Base-by-base conservation (phyloP, 116 monocot genomes). In the Cymodocea nodosa region DNA sequence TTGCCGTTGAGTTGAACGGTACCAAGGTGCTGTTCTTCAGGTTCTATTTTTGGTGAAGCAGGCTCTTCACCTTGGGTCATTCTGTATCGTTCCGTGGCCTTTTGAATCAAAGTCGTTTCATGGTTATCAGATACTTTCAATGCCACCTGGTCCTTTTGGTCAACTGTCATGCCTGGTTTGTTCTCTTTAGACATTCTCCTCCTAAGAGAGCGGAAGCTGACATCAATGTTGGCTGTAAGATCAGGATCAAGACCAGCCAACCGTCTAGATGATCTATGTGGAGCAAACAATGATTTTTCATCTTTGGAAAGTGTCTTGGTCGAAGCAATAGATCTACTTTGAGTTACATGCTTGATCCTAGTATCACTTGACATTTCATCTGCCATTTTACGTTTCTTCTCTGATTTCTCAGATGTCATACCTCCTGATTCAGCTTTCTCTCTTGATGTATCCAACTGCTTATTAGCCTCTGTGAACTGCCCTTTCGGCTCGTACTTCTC, bases 161-260 rank as follows among this genome's bases (percentile, higher is more conserved):
- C 14, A 20, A 23, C 8, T 30, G 19, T 37, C n/a, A 18, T 23
- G 1, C 4, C 35, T 35, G 52, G 35, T 18, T 19, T n/a, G 40
- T 24, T 23, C 22, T 17, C 24, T 58, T 12, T 23, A 44, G 15
- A 14, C 36, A 4, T 4, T 4, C 15, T 58, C 58, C 23, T 69
- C 16, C 4, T 15, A 40, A 18, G 37, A 7, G 52, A 44, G 44
- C 36, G 22, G 23, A 65, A 54, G 48, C 44, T 48, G 24, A 64
- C 25, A 64, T 49, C 62, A 63, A 70, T 35, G 22, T 24, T 39
- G 24, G 16, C 52, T 35, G 67, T 50, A 34, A 51, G 50, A 3
- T 57, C 75, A 50, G 64, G 68, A 68, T 68, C 68, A n/a, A 74
- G 44, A 6, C 73, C 80, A 55, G 79, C 77, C 16, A 84, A 63